phyloP scores from a whole-genome alignment of 805 yeast species.

The Phaffomyces opuntiae region DNA sequence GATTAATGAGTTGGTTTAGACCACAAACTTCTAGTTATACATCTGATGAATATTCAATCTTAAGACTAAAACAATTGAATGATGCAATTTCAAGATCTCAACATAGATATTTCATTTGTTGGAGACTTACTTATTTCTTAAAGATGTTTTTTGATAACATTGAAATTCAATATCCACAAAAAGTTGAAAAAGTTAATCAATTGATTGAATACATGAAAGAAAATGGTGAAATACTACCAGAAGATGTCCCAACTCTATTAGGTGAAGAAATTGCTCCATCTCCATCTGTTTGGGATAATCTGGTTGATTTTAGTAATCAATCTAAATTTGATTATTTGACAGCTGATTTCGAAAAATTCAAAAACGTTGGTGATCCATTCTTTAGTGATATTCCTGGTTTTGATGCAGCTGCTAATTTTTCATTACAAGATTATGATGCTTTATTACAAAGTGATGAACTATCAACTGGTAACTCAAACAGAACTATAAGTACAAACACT shows the following conservation, averaged over 20 bases:
- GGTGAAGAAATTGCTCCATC: not conserved
- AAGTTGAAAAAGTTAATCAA: conserved; percentile 11
- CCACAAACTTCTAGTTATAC: conserved; percentile 7
- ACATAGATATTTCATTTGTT: conserved; percentile 20
- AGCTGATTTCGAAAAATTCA: conserved; percentile 17
- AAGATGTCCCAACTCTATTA: not conserved
- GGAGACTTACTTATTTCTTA: conserved; percentile 22
- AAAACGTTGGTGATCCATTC: conserved; percentile 21
- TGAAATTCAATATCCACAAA: conserved; percentile 9
- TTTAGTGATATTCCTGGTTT: conserved; percentile 4
- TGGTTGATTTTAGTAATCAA: conserved; percentile 21
- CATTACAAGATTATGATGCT: conserved; percentile 10
- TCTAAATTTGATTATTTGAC: conserved; percentile 24
- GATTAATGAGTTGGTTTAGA: conserved; percentile 15
- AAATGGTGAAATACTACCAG: not conserved
- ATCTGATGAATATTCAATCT: conserved; percentile 18
- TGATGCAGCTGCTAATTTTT: not conserved
- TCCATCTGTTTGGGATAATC: conserved; percentile 14
- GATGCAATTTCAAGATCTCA: conserved; percentile 14
- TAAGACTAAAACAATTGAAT: conserved; percentile 16
- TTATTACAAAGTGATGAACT: not conserved
- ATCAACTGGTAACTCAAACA: not conserved
- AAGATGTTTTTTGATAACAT: conserved; percentile 18
- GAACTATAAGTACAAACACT: not conserved
- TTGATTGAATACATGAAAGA: conserved; percentile 1